A percentile compares a stretch with the other conserved stretches of the same genome.
phyloP scores from a whole-genome alignment of 768 basidiomycete genomes.

The Pisolithus sp. region DNA sequence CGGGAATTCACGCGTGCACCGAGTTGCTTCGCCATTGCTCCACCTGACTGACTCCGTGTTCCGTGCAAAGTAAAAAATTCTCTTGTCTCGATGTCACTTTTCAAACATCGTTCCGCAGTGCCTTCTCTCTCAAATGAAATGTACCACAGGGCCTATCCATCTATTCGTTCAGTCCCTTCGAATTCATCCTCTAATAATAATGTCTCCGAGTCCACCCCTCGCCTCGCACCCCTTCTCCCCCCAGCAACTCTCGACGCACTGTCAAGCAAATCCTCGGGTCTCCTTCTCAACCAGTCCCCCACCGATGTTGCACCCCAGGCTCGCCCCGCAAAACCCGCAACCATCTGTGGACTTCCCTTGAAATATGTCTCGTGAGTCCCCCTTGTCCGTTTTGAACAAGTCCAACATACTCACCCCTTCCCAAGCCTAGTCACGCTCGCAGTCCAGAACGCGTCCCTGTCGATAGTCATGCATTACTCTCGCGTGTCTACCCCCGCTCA shows the following conservation, averaged over 20 bases:
- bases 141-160: slow-evolving; percentile 56
- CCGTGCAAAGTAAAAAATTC: background rate
- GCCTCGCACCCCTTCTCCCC: slow-evolving; percentile 47
- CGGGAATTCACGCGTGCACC: too few species aligned
- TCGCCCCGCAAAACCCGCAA: slow-evolving; percentile 33
- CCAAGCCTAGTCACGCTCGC: slow-evolving; percentile 75
- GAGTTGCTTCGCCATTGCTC: too few species aligned
- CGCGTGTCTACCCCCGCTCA: slow-evolving; percentile 75
- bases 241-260: slow-evolving; percentile 37
- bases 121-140: slow-evolving; percentile 42
- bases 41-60: background rate
- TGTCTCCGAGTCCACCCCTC: slow-evolving; percentile 28
- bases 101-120: slow-evolving; percentile 19
- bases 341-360: slow-evolving; percentile 63
- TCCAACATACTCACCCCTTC: slow-evolving; percentile 3
- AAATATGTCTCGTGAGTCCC: slow-evolving; percentile 74
- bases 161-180: slow-evolving; percentile 46
- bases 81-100: slow-evolving; percentile 4
- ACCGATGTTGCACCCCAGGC: slow-evolving; percentile 28
- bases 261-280: slow-evolving; percentile 34
- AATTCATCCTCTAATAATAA: slow-evolving; percentile 23
- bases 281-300: slow-evolving; percentile 30
- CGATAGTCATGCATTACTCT: slow-evolving; percentile 99
- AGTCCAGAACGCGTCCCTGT: slow-evolving; percentile 91
- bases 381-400: background rate